Percentiles rank a stretch among this genome's conserved stretches.
phyloP scores from a whole-genome alignment of 352 stramenopile species.

The Pythium insidiosum region DNA sequence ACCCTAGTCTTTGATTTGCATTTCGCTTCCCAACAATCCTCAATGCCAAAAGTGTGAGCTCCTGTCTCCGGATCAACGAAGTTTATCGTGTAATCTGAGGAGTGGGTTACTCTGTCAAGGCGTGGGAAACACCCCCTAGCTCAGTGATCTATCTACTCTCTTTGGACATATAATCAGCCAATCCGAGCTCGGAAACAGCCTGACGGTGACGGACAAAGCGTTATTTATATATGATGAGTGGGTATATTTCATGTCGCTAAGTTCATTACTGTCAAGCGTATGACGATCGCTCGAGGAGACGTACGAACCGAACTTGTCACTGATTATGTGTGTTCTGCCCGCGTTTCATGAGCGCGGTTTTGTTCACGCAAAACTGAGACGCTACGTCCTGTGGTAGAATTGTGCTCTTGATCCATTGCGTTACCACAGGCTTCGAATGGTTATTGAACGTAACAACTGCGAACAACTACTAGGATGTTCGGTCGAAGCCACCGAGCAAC shows the following conservation, averaged over 20 bases:
- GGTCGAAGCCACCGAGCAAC: constrained; percentile 21
- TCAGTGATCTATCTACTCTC: too few species aligned
- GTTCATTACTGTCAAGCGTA: not conserved
- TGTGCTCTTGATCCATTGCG: not conserved
- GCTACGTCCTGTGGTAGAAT: not conserved
- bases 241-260: constrained; percentile 1
- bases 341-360: not conserved
- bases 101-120: too few species aligned
- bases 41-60: constrained; percentile 9
- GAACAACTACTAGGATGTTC: constrained; percentile 16
- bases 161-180: too few species aligned
- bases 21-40: constrained; percentile 6
- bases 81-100: constrained; percentile 2
- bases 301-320: constrained; percentile 18
- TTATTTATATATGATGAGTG: constrained; percentile 4
- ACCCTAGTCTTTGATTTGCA: constrained; percentile 5
- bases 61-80: constrained; percentile 7
- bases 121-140: too few species aligned
- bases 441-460: constrained; percentile 9
- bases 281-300: constrained; percentile 4
- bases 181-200: too few species aligned
- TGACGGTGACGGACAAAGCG: too few species aligned
- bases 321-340: constrained; percentile 7
- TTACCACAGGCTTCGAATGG: constrained; percentile 12
- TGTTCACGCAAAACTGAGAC: not conserved